A percentile compares a stretch with the other conserved stretches of the same genome.
phyloP scores from a whole-genome alignment of 441 rosid genomes.

The Corymbia citriodora region DNA sequence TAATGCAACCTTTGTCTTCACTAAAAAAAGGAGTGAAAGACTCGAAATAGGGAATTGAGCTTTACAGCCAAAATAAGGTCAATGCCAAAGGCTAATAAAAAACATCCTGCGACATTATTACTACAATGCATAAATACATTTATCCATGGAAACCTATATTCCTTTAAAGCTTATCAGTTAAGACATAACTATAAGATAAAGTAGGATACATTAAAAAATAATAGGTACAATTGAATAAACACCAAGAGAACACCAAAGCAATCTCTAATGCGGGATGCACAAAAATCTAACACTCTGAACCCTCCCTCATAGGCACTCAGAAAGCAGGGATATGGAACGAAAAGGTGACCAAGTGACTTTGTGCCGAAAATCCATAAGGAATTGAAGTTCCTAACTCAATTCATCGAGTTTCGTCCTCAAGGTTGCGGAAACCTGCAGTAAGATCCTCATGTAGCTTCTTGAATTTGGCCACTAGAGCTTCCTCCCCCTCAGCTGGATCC shows the following conservation, averaged over 20 bases:
- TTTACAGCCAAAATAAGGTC: background rate
- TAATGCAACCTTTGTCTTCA: background rate
- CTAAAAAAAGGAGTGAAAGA: background rate
- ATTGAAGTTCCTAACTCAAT: background rate
- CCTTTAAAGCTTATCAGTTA: background rate
- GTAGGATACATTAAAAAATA: background rate
- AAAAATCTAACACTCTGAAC: background rate
- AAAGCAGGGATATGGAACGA: background rate
- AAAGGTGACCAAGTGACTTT: background rate
- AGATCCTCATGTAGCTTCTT: slow-evolving; percentile 83
- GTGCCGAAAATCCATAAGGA: background rate
- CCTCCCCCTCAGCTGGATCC: slow-evolving; percentile 99
- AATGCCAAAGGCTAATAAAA: background rate
- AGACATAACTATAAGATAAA: background rate
- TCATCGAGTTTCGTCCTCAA: slow-evolving; percentile 97
- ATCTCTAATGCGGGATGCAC: background rate
- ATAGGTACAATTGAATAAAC: background rate
- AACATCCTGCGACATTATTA: background rate
- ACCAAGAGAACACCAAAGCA: background rate
- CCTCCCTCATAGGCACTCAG: background rate
- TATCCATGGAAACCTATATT: background rate
- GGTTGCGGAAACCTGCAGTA: slow-evolving; percentile 88
- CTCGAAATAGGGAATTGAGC: background rate
- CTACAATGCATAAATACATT: background rate
- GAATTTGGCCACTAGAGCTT: slow-evolving; percentile 75